Conservation (phyloP, 148 eudicot species). For the Talinum fruticosum region DNA sequence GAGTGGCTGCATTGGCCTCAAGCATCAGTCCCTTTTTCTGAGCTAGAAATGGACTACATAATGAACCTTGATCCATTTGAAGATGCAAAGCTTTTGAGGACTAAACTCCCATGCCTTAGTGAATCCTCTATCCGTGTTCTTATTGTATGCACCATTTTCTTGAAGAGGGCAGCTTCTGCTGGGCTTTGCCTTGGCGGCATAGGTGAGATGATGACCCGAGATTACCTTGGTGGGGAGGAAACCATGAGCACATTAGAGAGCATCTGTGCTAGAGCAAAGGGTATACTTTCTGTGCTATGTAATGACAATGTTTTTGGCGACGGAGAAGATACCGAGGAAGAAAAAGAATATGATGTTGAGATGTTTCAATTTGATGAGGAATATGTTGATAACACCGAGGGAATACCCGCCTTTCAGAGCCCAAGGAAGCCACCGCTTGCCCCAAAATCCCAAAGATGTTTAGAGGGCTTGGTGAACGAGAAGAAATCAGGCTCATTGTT, state of each 20-base stretch:
- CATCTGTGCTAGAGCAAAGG: conserved; percentile 57
- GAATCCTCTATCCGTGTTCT: conserved; percentile 79
- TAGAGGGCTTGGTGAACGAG: conserved; percentile 21
- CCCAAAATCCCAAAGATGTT: conserved; percentile 34
- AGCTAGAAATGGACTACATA: conserved; percentile 75
- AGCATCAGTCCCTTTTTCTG: conserved; percentile 83
- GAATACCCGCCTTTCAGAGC: neutral
- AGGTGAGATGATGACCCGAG: conserved; percentile 94
- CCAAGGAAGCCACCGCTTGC: conserved; percentile 43
- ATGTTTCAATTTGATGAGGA: conserved; percentile 50
- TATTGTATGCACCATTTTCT: conserved; percentile 68
- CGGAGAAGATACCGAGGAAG: conserved; percentile 5
- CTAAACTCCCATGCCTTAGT: conserved; percentile 55
- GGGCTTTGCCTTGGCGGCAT: conserved; percentile 85
- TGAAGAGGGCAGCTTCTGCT: conserved; percentile 58
- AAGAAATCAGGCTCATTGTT: neutral
- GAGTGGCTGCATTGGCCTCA: conserved; percentile 99
- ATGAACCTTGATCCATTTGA: conserved; percentile 59
- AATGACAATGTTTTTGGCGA: conserved; percentile 11
- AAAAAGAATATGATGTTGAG: conserved; percentile 22
- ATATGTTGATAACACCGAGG: conserved; percentile 20
- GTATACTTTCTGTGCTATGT: conserved; percentile 15
- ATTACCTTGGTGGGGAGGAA: conserved; percentile 63
- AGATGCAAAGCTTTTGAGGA: conserved; percentile 70
- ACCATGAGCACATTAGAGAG: conserved; percentile 56